Base-by-base conservation (phyloP, 179 eudicot genomes). In the Camellia oleifera region DNA sequence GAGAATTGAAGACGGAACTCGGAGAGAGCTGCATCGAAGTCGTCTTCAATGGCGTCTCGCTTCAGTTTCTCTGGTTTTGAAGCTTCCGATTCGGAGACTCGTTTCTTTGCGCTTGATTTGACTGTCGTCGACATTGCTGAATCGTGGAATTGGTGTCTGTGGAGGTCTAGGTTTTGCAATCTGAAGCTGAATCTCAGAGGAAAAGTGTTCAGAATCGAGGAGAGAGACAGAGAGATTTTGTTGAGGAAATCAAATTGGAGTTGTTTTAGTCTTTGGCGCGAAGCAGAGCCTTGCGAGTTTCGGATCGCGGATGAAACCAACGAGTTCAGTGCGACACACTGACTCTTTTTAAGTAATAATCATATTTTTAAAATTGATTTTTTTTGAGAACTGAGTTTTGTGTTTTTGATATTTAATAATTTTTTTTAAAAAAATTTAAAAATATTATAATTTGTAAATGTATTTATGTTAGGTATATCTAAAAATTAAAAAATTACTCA, bases 1-100 rank as follows among this genome's bases (percentile, higher is more conserved):
- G n/a, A n/a, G n/a, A n/a, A 10, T 32, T 13, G 44, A 48, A 67
- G 60, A 46, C 48, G 50, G 15, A 32, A 93, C 98, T 86, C 87
- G 53, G 97, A 90, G 63, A 93, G 81, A 50, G 89, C 91, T 58
- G 88, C 85, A 74, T 88, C 93, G 84, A 90, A 86, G 68, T 88
- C 87, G n/a, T 93, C 92, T 0, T 93, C 94, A 48, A 87, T 85
- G 62, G 52, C 79, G 52, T 76, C 83, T 75, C 88, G 90, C 86
- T 88, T 91, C 48, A 84, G 85, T 73, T 85, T 85, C 54, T 84
- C 89, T 17, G 90, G 76, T 67, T 88, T 86, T 44, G 78, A 75
- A 81, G 85, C 65, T 42, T 78, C 86, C 26, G 85, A 76, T 75
- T 88, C 91, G 3, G 81, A 75, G 14, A 32, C 78, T 72, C 87